Evolutionary conservation across 2,329 filamentous ascomycete genomes (phyloP).

Genomic region (Xylaria sp.): DNA sequence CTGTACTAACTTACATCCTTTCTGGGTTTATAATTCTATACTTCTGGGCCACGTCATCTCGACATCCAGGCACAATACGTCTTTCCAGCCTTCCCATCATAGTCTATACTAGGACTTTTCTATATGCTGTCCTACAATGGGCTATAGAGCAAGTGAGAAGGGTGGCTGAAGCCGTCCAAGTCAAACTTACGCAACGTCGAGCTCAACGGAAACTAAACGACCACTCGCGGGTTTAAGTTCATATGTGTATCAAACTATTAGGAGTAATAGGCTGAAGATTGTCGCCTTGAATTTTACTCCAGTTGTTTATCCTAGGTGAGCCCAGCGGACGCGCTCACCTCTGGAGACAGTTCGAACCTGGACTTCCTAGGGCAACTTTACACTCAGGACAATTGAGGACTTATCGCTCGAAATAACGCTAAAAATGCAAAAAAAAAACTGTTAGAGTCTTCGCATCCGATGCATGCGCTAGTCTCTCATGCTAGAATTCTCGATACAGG

Average conservation of each 20-base stretch:
- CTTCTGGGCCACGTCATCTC: constrained; percentile 27
- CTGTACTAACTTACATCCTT: constrained; percentile 30
- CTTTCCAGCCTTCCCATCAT: neutral
- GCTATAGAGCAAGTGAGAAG: neutral
- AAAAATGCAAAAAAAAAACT: no score
- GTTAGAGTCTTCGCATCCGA: no score
- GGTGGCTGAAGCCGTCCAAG: neutral
- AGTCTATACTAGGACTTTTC: neutral
- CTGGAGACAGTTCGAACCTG: no score
- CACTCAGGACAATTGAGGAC: no score
- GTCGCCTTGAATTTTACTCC: no score
- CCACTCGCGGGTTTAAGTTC: neutral
- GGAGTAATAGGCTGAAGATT: neutral
- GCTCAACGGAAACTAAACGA: neutral
- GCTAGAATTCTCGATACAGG: no score
- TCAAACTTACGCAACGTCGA: neutral
- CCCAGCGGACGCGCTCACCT: no score
- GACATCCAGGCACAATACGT: neutral
- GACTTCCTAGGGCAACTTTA: no score
- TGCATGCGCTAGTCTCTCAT: no score
- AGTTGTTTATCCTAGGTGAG: no score
- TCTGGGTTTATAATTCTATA: constrained; percentile 21
- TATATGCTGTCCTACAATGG: neutral
- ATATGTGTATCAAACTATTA: neutral
- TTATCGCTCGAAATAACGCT: no score